Evolutionary conservation across 148 eudicot species (phyloP), one percentile per base, ranked within the genome.

Genomic region (Amaranthus cruentus): DNA sequence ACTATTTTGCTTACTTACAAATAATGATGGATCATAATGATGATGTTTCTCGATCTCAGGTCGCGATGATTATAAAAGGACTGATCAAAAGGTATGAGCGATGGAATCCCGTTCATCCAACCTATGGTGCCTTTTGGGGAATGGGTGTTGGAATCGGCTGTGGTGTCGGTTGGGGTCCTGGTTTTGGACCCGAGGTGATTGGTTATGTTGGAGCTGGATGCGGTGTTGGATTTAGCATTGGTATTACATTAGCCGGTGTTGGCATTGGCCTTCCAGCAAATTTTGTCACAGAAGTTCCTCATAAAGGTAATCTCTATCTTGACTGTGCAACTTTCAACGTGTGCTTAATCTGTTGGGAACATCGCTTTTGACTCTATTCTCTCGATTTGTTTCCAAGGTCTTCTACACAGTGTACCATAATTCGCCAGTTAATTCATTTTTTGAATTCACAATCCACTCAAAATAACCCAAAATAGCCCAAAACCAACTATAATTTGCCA

Each of bases 81-180:
- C 15, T 95, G 54, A 88, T 83, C 72, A 84, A 90, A 79, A 88
- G 94, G 80, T 90, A 92, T 21, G 81, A 95, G 78, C 84, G 88
- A 83, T 92, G 99, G 99, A 95, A 95, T 75, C 99, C 99, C 13
- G 99, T 95, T 81, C 97, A 95, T 71, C 99, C 99, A 62, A 95
- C 99, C 42, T 74, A 78, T 18, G 99, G 99, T 77, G 87, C 97
- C 71, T 90, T 95, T 86, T 95, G 97, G 99, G 99, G 99, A 51
- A 87, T 95, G 83, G 99, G 99, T 46, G 38, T 95, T 65, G 99
- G 99, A 66, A 46, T 95, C 65, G 99, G 99, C 47, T 95, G 99
- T 74, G 99, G 99, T 55, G 90, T 95, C 62, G 99, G 99, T 49
- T 95, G 99, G 99, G 99, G 99, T 53, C 97, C 99, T 69, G 99